phyloP scores from a whole-genome alignment of 495 filamentous ascomycete species.

The Trichoderma gamsii region DNA sequence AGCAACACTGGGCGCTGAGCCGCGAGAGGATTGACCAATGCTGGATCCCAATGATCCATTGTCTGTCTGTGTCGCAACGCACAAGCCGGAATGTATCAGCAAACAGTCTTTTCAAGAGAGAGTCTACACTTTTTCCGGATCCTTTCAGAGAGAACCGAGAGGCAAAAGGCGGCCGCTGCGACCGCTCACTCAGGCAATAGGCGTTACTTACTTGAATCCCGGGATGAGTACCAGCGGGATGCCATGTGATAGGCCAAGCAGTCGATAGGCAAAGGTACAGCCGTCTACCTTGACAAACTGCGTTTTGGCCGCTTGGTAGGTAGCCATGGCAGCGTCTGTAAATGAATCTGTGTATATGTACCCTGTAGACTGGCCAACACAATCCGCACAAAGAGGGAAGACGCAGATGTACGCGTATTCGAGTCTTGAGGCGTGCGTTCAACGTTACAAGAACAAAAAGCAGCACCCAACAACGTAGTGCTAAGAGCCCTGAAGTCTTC shows the following conservation, averaged over 20 bases:
- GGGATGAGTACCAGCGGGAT: constrained; percentile 29
- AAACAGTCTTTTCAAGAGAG: not conserved
- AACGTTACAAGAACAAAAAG: not conserved
- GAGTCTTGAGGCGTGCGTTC: not conserved
- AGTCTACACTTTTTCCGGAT: too few species aligned
- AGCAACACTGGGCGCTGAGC: constrained; percentile 23
- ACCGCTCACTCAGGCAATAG: not conserved
- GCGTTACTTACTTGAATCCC: constrained; percentile 24
- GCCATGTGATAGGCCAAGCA: constrained; percentile 23
- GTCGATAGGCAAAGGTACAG: constrained; percentile 23
- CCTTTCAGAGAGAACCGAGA: not conserved
- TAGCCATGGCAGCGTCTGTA: constrained; percentile 18
- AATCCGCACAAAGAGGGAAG: not conserved
- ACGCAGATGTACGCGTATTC: not conserved
- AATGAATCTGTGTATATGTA: not conserved
- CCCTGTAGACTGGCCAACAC: not conserved
- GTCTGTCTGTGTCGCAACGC: constrained; percentile 16
- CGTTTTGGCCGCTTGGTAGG: constrained; percentile 25
- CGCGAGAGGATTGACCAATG: constrained; percentile 25
- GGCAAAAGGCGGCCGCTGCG: not conserved
- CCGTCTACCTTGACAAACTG: constrained; percentile 24
- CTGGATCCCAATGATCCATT: constrained; percentile 31
- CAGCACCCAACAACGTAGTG: not conserved
- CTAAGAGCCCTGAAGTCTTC: not conserved
- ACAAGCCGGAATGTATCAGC: not conserved